A percentile compares a stretch with the other conserved stretches of the same genome.
Evolutionary conservation across 2,329 filamentous ascomycete species (phyloP).

Genomic region (Cercospora berteroae): DNA sequence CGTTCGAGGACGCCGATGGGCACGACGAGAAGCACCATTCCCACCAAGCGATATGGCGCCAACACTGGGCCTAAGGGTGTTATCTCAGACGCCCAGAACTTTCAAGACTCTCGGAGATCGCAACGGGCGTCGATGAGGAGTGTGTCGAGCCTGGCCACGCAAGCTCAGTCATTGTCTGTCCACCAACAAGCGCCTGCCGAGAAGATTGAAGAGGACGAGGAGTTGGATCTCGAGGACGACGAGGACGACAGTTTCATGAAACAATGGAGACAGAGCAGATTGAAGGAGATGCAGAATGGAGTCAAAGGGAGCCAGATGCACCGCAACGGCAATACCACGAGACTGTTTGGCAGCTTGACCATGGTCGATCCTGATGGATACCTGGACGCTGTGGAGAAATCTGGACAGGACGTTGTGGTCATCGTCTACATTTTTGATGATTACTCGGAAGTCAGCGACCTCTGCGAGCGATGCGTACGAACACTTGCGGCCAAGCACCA

Average conservation of each 20-base stretch:
- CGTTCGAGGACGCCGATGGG: conserved; percentile 44
- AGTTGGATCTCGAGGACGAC: conserved; percentile 58
- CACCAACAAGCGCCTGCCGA: conserved; percentile 20
- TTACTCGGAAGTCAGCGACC: conserved; percentile 71
- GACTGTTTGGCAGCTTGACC: conserved; percentile 75
- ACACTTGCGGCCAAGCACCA: conserved; percentile 71
- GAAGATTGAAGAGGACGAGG: conserved; percentile 40
- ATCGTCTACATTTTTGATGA: conserved; percentile 93
- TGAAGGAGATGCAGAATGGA: conserved; percentile 67
- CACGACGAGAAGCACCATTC: conserved; percentile 42
- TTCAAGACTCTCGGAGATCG: conserved; percentile 46
- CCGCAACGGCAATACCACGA: conserved; percentile 48
- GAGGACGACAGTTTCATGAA: conserved; percentile 80
- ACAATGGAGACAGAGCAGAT: conserved; percentile 77
- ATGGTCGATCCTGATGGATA: conserved; percentile 88
- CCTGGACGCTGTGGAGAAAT: conserved; percentile 93
- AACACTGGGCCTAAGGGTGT: conserved; percentile 84
- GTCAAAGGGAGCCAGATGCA: conserved; percentile 63
- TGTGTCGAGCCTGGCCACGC: conserved; percentile 20
- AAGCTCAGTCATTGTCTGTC: conserved; percentile 19
- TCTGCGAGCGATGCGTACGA: conserved; percentile 74
- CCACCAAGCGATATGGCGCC: conserved; percentile 64
- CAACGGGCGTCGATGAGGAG: conserved; percentile 33
- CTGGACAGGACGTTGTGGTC: conserved; percentile 74
- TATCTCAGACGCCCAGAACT: conserved; percentile 78